Evolutionary conservation across 2,329 filamentous ascomycete species (phyloP).

Genomic region (Hymenoscyphus occultus): DNA sequence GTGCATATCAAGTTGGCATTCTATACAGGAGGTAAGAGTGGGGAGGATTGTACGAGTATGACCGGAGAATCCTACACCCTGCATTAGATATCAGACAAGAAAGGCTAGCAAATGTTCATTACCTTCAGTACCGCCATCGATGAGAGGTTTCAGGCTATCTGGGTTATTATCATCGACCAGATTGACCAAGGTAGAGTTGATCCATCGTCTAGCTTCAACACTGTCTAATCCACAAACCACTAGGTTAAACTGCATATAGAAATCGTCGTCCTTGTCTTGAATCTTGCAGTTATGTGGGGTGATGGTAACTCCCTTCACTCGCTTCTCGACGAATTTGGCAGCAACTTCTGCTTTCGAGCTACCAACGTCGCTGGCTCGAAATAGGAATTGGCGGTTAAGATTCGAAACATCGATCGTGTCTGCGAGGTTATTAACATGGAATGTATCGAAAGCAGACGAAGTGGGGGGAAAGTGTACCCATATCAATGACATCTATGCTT

Average conservation of each 20-base stretch:
- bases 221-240: slow-evolving; percentile 94
- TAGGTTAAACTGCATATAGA: slow-evolving; percentile 95
- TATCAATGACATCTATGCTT: slow-evolving; percentile 97
- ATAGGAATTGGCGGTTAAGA: slow-evolving; percentile 95
- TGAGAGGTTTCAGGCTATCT: slow-evolving; percentile 86
- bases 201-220: slow-evolving; percentile 97
- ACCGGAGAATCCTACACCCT: slow-evolving; percentile 79
- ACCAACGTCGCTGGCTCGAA: slow-evolving; percentile 86
- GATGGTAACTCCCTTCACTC: slow-evolving; percentile 88
- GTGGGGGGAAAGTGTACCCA: slow-evolving; percentile 60
- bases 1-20: slow-evolving; percentile 98
- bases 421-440: slow-evolving; percentile 37
- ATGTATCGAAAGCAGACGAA: neutral
- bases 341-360: slow-evolving; percentile 92
- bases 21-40: slow-evolving; percentile 91
- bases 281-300: slow-evolving; percentile 93
- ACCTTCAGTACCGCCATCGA: slow-evolving; percentile 95
- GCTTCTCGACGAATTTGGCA: slow-evolving; percentile 82
- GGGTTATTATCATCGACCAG: slow-evolving; percentile 83
- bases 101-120: slow-evolving; percentile 15
- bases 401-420: slow-evolving; percentile 99
- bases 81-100: neutral
- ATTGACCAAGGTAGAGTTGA: slow-evolving; percentile 87
- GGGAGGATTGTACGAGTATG: slow-evolving; percentile 91
- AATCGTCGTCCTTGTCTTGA: slow-evolving; percentile 93